phyloP scores from a whole-genome alignment of 2,329 filamentous ascomycete genomes.

The Rutstroemia sp. region DNA sequence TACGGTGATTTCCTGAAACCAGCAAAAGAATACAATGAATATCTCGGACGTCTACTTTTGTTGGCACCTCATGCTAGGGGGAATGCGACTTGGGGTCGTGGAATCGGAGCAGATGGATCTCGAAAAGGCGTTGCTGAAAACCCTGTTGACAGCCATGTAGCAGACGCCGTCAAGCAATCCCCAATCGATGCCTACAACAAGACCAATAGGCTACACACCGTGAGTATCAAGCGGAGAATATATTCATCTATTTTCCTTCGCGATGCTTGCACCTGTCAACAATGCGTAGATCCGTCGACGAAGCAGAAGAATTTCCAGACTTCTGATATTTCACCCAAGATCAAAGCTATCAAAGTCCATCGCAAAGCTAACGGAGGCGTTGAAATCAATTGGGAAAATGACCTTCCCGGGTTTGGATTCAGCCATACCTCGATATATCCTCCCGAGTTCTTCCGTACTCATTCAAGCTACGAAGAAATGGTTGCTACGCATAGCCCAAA shows the following conservation, averaged over 20 bases:
- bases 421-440: slow-evolving; percentile 24
- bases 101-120: no score
- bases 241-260: slow-evolving; percentile 35
- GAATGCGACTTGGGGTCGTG: no score
- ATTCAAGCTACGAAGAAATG: background rate
- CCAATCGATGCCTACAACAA: background rate
- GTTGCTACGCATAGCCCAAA: background rate
- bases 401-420: slow-evolving; percentile 33
- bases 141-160: no score
- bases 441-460: slow-evolving; percentile 10
- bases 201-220: background rate
- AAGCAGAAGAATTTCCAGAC: slow-evolving; percentile 59
- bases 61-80: no score
- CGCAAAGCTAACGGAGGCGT: slow-evolving; percentile 35
- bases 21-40: no score
- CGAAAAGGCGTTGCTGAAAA: no score
- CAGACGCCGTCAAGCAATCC: no score
- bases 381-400: slow-evolving; percentile 48
- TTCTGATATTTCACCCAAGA: slow-evolving; percentile 49
- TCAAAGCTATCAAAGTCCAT: slow-evolving; percentile 32
- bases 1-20: no score
- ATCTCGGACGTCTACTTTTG: no score
- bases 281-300: slow-evolving; percentile 50
- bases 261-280: slow-evolving; percentile 50
- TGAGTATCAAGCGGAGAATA: background rate